Conservation (phyloP, 306 rosid species). For the Begonia loranthoides region DNA sequence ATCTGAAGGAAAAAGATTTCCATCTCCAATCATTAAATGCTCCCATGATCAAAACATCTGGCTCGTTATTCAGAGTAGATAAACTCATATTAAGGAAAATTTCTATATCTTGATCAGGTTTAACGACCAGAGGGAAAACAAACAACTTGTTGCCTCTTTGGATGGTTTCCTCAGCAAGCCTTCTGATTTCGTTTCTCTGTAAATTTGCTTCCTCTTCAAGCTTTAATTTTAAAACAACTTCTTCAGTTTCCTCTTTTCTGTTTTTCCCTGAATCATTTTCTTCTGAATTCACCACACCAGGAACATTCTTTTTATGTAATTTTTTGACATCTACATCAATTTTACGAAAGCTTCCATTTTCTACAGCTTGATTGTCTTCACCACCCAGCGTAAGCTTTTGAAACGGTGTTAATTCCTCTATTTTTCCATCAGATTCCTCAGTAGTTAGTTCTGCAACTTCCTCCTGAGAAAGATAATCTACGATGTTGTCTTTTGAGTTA, state of each 20-base stretch:
- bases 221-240: constrained; percentile 29
- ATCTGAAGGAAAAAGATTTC: constrained; percentile 58
- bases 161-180: constrained; percentile 46
- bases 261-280: constrained; percentile 7
- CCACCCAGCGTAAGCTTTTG: constrained; percentile 14
- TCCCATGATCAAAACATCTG: constrained; percentile 63
- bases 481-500: constrained; percentile 21
- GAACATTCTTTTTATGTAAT: constrained; percentile 14
- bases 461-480: constrained; percentile 18
- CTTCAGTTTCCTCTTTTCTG: constrained; percentile 19
- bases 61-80: constrained; percentile 52
- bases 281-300: constrained; percentile 14
- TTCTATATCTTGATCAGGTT: constrained; percentile 75
- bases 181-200: constrained; percentile 44
- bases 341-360: constrained; percentile 19
- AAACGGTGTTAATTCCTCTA: constrained; percentile 18
- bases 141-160: constrained; percentile 45
- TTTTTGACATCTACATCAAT: constrained; percentile 20
- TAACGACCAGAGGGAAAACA: constrained; percentile 61
- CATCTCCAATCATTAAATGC: constrained; percentile 89
- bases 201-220: constrained; percentile 49
- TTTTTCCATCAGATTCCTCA: constrained; percentile 21
- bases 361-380: constrained; percentile 13
- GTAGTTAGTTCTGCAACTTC: constrained; percentile 19
- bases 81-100: constrained; percentile 50